phyloP scores from a whole-genome alignment of 768 basidiomycete genomes.

The Trametes punicea region DNA sequence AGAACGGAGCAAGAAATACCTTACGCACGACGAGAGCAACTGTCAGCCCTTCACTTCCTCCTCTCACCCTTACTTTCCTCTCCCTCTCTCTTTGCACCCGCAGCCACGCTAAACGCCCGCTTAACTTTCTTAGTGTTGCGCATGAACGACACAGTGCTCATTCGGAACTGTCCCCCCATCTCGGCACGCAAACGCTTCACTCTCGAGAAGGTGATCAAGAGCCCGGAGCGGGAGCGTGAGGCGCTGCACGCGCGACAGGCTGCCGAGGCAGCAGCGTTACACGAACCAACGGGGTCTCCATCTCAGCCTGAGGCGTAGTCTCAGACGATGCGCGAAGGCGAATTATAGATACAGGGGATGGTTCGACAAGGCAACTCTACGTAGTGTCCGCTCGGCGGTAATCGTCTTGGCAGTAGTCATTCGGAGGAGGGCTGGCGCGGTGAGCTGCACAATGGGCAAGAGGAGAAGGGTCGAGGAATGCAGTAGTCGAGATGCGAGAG shows the following conservation, averaged over 20 bases:
- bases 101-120: no score
- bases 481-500: background rate
- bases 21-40: constrained; percentile 72
- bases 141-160: constrained; percentile 66
- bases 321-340: no score
- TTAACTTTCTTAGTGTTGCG: constrained; percentile 47
- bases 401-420: no score
- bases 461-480: background rate
- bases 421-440: no score
- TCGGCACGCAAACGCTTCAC: constrained; percentile 78
- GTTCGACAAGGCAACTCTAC: background rate
- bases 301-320: no score
- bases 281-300: background rate
- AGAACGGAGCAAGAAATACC: constrained; percentile 72
- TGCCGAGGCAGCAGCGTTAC: constrained; percentile 11
- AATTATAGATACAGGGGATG: no score
- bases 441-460: background rate
- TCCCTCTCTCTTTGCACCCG: background rate
- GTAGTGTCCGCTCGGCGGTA: constrained; percentile 6
- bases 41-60: constrained; percentile 41
- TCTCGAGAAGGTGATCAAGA: constrained; percentile 62
- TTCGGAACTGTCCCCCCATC: constrained; percentile 78
- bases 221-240: constrained; percentile 56
- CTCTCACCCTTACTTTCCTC: background rate
- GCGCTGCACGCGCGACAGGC: constrained; percentile 19